A percentile compares a stretch with the other conserved stretches of the same genome.
These are phyloP conservation scores for Musa schizocarpa DNA, from an alignment of 176 grass and related monocot species.

Conservation along the genomic window DNA sequence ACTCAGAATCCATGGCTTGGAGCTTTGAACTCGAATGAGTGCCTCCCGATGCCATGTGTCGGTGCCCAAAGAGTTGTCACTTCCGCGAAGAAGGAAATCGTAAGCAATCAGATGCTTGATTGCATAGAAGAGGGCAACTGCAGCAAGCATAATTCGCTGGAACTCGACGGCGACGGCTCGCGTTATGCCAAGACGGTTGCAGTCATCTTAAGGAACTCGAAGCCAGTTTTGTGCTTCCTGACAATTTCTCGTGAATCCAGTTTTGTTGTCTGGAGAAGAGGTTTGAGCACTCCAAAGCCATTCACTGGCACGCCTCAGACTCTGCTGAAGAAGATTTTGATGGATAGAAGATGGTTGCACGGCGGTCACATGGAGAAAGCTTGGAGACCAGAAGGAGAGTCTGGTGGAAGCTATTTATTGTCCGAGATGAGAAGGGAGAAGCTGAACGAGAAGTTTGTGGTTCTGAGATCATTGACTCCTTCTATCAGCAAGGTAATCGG, in stretches of 20 bases:
- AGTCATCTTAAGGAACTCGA: conserved; percentile 23
- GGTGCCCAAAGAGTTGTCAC: background rate
- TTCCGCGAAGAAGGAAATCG: background rate
- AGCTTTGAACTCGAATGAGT: conserved; percentile 7
- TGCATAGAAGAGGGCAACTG: too few species aligned
- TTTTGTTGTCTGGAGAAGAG: conserved; percentile 53
- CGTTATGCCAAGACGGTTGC: conserved; percentile 31
- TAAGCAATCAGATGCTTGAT: conserved; percentile 3
- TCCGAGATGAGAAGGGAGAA: conserved; percentile 71
- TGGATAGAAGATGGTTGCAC: conserved; percentile 19
- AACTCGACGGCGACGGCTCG: conserved; percentile 21
- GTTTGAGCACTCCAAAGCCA: background rate
- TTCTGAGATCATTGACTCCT: conserved; percentile 55
- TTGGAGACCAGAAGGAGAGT: conserved; percentile 23
- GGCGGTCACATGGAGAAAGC: background rate
- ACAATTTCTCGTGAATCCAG: conserved; percentile 22
- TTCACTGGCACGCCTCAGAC: conserved; percentile 37
- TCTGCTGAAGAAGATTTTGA: conserved; percentile 61
- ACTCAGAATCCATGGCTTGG: background rate
- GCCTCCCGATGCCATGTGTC: background rate
- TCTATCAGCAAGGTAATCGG: conserved; percentile 63
- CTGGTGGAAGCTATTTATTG: conserved; percentile 37
- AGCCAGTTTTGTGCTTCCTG: background rate
- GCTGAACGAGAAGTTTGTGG: conserved; percentile 72
- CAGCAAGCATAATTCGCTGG: conserved; percentile 21